Base-by-base conservation (phyloP, 805 yeast species). In the Jamesozyma spencerorum region DNA sequence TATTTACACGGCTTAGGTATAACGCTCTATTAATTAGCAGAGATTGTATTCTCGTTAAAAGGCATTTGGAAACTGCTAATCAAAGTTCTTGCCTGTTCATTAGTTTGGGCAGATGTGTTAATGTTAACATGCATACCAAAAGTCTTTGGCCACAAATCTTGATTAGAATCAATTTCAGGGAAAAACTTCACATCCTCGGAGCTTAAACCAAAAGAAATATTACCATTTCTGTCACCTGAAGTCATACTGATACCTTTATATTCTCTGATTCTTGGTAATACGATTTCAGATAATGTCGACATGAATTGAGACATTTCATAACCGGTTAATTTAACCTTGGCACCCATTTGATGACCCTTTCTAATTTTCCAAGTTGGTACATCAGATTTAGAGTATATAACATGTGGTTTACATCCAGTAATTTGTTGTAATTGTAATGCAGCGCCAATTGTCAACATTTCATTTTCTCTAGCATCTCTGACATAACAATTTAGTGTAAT, bases 121-220 rank as follows among this genome's bases (percentile, higher is more conserved):
- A 92, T 65, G 31, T 85, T 83, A 42, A 92, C 71, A 58, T 86
- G 83, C 71, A 90, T 72, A 43, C 96, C 97, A 58, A 79, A 85
- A 24, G 87, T 77, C 48, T 70, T 75, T 30, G 95, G 88, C 85
- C 90, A 92, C 48, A 83, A 68, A 60, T 90, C 97, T 59, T 81
- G 86, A 63, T 83, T 86, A 43, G 80, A 75, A 58, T 88, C 95
- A 46, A 92, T 78, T 64, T 92, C 98, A 2, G 99, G 99, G 74
- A 92, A 92, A 56, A 71, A 72, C 53, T 75, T 77, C 39, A 84
- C 76, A 53, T 85, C 86, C 40, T 81, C 85, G 2, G 85, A 77
- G 31, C 74, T 75, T 51, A 92, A 64, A 34, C 96, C 96, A 57
- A 92, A 79, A 8, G 92, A 73, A 43, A 94, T 74, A 60, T 85